Conservation (phyloP, 805 yeast species). For the Candida odintsovae region DNA sequence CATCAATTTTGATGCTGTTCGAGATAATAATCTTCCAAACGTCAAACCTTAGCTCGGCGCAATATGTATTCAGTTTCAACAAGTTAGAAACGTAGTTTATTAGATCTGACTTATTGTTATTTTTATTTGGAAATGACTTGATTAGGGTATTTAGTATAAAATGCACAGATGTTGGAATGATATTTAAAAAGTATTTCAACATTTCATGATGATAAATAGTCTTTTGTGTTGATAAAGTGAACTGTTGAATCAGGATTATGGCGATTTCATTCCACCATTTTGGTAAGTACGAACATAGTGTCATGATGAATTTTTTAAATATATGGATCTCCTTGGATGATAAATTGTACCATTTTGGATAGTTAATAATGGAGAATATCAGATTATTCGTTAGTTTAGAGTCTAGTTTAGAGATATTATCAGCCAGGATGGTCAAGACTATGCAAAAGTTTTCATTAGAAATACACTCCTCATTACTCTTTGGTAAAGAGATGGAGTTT, state of each 20-base stretch:
- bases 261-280: constrained; percentile 89
- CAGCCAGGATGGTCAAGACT: constrained; percentile 51
- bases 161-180: constrained; percentile 78
- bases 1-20: constrained; percentile 79
- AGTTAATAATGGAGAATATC: constrained; percentile 55
- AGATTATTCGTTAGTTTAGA: constrained; percentile 41
- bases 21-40: constrained; percentile 81
- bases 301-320: constrained; percentile 68
- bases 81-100: constrained; percentile 64
- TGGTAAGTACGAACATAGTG: constrained; percentile 80
- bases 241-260: constrained; percentile 57
- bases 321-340: constrained; percentile 39
- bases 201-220: constrained; percentile 57
- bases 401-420: constrained; percentile 61
- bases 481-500: constrained; percentile 50
- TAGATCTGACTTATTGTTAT: constrained; percentile 46
- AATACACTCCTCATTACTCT: constrained; percentile 47
- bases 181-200: constrained; percentile 54
- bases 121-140: constrained; percentile 73
- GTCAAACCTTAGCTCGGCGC: constrained; percentile 66
- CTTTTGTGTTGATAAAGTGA: constrained; percentile 30
- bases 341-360: constrained; percentile 54
- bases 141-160: constrained; percentile 54
- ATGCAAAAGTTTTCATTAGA: constrained; percentile 45
- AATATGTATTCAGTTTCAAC: constrained; percentile 55